Base-by-base conservation (phyloP, 1,284 basidiomycete genomes). In the Heterobasidion parviporum region DNA sequence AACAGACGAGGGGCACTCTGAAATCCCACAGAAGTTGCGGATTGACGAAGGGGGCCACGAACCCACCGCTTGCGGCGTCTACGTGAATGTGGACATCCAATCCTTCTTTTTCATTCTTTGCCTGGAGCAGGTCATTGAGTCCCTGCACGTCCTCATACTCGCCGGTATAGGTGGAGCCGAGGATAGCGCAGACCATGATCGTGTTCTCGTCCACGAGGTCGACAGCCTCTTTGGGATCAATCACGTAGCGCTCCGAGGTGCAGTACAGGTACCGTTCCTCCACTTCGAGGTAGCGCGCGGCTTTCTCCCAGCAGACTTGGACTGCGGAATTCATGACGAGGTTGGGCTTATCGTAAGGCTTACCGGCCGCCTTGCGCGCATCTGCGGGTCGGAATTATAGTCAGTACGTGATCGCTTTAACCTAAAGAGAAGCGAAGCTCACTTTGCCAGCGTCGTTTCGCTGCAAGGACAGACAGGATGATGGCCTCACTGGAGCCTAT, bases 401-500 rank as follows among this genome's bases (percentile, higher is more conserved):
- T 16, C 6, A 44, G 16, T 26, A 41, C n/a, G 38, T 41, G 38
- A 41, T 26, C 26, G 26, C 26, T 26, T 26, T 26, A n/a, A 41
- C 12, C n/a, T 48, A 32, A 15, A 10, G 4, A 16, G 46, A 48
- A 20, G 9, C 16, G 9, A 48, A 18, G 5, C 46, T 48, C 16
- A 48, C 46, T 48, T 20, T 90, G 87, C 87, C 87, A 90, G 46
- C 77, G 74, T 66, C 82, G 82, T 72, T 90, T 90, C 71, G 89
- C 76, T 1, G 87, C 84, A 3, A 90, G 72, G 44, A 85, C 87
- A 14, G 82, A 85, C 14, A 89, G 80, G 81, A 87, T 83, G 70
- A 90, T 87, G 2, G 85, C 85, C 67, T 89, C 85, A 14, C 74
- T 85, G 1, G 83, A 86, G 9, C 88, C 88, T 9, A 86, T 85